Base-by-base conservation (phyloP, 2,329 filamentous ascomycete species). In the Phialophora expanda region DNA sequence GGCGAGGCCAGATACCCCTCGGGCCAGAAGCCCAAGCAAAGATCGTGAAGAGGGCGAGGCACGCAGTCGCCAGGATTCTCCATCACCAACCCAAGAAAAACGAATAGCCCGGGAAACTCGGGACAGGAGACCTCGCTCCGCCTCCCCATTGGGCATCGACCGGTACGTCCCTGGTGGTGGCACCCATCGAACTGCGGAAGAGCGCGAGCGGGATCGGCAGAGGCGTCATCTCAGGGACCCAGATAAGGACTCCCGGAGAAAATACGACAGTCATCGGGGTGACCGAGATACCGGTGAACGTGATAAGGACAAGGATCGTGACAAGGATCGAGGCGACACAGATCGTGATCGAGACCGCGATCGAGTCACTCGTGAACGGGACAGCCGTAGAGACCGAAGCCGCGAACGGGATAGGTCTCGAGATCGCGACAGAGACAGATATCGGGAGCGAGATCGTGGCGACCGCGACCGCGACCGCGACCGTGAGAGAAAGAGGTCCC, bases 151-250 rank as follows among this genome's bases (percentile, higher is more conserved):
- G 7, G 77, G 79, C 30, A 79, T 81, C 67, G 80, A 82, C 69
- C 76, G 81, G 26, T 82, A 82, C 67, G 76, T 82, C 24, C 81
- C 81, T 53, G 75, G 73, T 17, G 76, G 75, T 22, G 75, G 74
- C 56, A 46, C 67, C 32, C 72, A 73, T 62, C 68, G 72, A 30
- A 63, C 64, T 14, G 60, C 57, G 12, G 70, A 70, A 50, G 69
- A 71, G 20, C 67, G 72, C 50, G 73, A 74, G 28, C 72, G 74
- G 20, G 75, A 75, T 26, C 63, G 63, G 34, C 66, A 71, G n/a
- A 71, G 66, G 66, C 72, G 67, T 24, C 73, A 61, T 58, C 56
- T 56, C 38, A 46, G 66, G 14, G 70, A 72, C 38, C 11, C 22
- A 7, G 67, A 69, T 1, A 61, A 57, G 58, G 67, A 65, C 5